Conservation (phyloP, 805 yeast genomes). For the Yarrowia alimentaria region DNA sequence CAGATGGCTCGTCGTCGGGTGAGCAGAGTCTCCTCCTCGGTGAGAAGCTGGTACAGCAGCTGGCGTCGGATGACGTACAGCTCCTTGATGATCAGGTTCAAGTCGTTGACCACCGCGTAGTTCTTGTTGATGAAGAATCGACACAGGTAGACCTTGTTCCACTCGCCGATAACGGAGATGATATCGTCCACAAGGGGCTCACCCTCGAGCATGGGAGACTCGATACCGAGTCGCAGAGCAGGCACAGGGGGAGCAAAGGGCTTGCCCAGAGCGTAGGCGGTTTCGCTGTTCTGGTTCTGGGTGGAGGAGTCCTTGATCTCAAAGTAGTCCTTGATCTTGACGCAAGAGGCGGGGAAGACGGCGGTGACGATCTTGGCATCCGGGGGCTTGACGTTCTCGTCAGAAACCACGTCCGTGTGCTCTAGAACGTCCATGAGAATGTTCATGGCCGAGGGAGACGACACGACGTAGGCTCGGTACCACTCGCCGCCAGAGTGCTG, state of each 20-base stretch:
- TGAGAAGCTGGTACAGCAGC: slow-evolving; percentile 35
- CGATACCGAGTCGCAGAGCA: slow-evolving; percentile 33
- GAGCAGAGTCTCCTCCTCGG: slow-evolving; percentile 35
- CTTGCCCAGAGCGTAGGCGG: slow-evolving; percentile 26
- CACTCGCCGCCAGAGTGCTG: slow-evolving; percentile 53
- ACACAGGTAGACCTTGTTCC: slow-evolving; percentile 37
- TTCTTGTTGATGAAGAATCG: slow-evolving; percentile 35
- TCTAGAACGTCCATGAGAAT: slow-evolving; percentile 36
- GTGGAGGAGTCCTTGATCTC: slow-evolving; percentile 21
- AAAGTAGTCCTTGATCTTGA: slow-evolving; percentile 34
- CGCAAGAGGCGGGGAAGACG: slow-evolving; percentile 35
- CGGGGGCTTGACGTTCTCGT: slow-evolving; percentile 34
- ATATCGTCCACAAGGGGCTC: slow-evolving; percentile 40
- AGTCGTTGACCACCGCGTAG: slow-evolving; percentile 33
- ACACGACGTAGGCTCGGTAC: slow-evolving; percentile 75
- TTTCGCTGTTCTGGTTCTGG: slow-evolving; percentile 1
- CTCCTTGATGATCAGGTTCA: slow-evolving; percentile 35
- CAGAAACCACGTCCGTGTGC: slow-evolving; percentile 39
- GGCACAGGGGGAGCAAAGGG: slow-evolving; percentile 34
- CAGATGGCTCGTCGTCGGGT: slow-evolving; percentile 38
- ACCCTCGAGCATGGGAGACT: slow-evolving; percentile 30
- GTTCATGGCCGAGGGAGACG: slow-evolving; percentile 49
- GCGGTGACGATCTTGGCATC: slow-evolving; percentile 33
- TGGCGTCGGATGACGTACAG: slow-evolving; percentile 35
- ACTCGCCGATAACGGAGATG: slow-evolving; percentile 37